A percentile compares a stretch with the other conserved stretches of the same genome.
These are phyloP conservation scores for Auxenochlorella pyrenoidosa DNA, from an alignment of 139 green algal species.

Conservation along the genomic window DNA sequence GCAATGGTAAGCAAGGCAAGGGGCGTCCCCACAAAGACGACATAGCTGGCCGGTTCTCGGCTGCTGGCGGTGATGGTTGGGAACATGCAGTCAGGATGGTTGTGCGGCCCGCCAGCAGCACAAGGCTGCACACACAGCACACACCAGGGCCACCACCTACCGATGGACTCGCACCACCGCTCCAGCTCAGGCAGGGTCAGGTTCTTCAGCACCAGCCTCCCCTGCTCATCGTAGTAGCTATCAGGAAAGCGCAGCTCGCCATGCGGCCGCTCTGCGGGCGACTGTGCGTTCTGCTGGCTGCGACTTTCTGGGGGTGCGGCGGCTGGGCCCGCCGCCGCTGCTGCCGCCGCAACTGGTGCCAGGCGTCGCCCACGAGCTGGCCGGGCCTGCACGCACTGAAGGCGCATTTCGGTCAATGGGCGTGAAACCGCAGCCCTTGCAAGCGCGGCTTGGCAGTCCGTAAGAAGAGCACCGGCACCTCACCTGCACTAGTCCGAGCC, in stretches of 20 bases:
- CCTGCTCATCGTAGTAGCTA: constrained; percentile 47
- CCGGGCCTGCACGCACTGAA: neutral
- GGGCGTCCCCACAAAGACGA: too few species aligned
- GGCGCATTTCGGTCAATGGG: too few species aligned
- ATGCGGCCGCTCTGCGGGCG: neutral
- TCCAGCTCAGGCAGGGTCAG: constrained; percentile 74
- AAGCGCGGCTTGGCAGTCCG: too few species aligned
- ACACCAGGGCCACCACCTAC: constrained; percentile 31
- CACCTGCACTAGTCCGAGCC: too few species aligned
- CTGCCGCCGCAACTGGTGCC: neutral
- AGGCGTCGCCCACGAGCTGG: neutral
- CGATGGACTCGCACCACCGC: constrained; percentile 69
- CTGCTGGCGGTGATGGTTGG: too few species aligned
- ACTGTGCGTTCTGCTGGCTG: constrained; percentile 25
- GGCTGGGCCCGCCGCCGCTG: neutral
- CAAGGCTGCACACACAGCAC: too few species aligned
- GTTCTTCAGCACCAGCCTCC: constrained; percentile 68
- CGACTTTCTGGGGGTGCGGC: neutral
- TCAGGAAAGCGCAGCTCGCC: constrained; percentile 32
- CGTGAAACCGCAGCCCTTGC: too few species aligned
- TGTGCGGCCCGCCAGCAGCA: too few species aligned
- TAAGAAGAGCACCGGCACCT: too few species aligned
- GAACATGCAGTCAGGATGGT: too few species aligned
- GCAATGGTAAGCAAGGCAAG: too few species aligned
- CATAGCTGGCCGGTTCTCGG: too few species aligned